A percentile compares a stretch with the other conserved stretches of the same genome.
Evolutionary conservation across 371 early-diverging fungal species (phyloP).

Genomic region (Saksenaea oblongispora): DNA sequence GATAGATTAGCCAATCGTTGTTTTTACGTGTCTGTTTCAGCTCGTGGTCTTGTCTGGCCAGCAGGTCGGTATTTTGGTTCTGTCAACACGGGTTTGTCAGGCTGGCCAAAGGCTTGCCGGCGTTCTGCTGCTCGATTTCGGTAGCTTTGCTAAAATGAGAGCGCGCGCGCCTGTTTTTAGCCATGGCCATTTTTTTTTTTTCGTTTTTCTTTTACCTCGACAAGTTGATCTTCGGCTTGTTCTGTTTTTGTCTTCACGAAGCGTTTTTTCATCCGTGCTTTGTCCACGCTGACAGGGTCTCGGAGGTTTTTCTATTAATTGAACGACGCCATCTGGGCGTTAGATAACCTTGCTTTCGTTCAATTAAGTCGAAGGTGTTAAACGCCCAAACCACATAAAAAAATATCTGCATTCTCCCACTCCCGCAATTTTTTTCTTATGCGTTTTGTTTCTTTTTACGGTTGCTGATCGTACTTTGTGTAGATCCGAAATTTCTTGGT

Average conservation of each 20-base stretch:
- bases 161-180: no score
- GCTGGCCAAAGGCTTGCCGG: slow-evolving; percentile 65
- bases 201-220: slow-evolving; percentile 33
- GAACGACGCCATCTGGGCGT: slow-evolving; percentile 3
- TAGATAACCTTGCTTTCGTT: neutral
- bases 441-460: neutral
- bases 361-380: slow-evolving; percentile 3
- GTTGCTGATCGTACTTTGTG: slow-evolving; percentile 56
- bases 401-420: neutral
- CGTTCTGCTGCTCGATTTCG: slow-evolving; percentile 72
- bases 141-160: slow-evolving; percentile 55
- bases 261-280: slow-evolving; percentile 30
- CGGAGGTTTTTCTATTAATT: slow-evolving; percentile 37
- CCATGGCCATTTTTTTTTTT: no score
- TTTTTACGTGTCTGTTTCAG: slow-evolving; percentile 8
- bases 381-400: neutral
- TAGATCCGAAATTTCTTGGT: slow-evolving; percentile 63
- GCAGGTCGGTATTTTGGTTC: slow-evolving; percentile 19
- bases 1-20: slow-evolving; percentile 5
- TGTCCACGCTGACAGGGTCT: slow-evolving; percentile 32
- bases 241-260: slow-evolving; percentile 23
- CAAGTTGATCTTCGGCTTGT: slow-evolving; percentile 21
- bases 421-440: neutral
- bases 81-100: slow-evolving; percentile 40
- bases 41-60: slow-evolving; percentile 4